Conservation (phyloP, 2,329 filamentous ascomycete genomes). For the Coleophoma eucalyptorum region DNA sequence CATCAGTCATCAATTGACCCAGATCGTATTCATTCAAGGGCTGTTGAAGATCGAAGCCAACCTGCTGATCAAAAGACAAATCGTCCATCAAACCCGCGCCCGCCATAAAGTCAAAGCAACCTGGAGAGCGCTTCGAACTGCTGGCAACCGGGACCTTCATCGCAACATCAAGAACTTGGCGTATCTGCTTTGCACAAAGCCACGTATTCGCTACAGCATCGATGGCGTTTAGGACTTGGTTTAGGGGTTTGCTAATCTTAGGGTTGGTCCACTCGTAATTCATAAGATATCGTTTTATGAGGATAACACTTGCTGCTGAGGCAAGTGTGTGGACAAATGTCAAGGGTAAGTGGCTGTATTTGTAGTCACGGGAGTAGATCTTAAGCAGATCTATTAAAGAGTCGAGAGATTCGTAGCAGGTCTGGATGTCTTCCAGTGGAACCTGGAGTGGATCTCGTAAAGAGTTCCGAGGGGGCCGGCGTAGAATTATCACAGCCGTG, state of each 20-base stretch:
- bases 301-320: constrained; percentile 39
- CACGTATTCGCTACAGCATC: constrained; percentile 47
- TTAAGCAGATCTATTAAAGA: constrained; percentile 41
- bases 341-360: constrained; percentile 38
- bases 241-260: constrained; percentile 45
- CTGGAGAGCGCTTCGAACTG: constrained; percentile 7
- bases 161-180: constrained; percentile 26
- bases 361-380: constrained; percentile 39
- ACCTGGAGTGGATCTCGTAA: constrained; percentile 31
- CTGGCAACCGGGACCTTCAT: constrained; percentile 6
- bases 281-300: constrained; percentile 40
- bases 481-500: constrained; percentile 47
- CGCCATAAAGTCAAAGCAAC: constrained; percentile 14
- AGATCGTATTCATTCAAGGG: background rate
- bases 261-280: constrained; percentile 34
- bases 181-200: constrained; percentile 40
- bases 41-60: constrained; percentile 6
- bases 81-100: constrained; percentile 4
- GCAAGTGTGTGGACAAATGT: constrained; percentile 47
- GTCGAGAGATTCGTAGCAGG: constrained; percentile 44
- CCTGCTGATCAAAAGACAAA: constrained; percentile 6
- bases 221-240: constrained; percentile 44
- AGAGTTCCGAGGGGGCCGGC: constrained; percentile 41
- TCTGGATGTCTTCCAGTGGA: constrained; percentile 41
- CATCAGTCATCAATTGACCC: background rate